phyloP scores from a whole-genome alignment of 1,284 basidiomycete species.

The Athelia sp. region DNA sequence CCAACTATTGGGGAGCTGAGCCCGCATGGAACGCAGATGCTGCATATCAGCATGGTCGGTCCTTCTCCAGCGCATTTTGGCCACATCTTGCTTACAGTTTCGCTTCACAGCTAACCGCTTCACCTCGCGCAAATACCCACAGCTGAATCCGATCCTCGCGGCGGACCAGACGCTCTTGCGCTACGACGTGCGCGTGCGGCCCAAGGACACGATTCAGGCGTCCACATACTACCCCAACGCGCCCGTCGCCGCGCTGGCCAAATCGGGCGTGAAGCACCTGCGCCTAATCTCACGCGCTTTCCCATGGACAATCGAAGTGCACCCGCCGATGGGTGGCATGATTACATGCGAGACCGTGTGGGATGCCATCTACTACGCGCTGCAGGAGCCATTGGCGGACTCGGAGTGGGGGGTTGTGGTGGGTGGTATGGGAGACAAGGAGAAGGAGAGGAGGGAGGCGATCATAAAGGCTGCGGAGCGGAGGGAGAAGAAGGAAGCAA shows the following conservation, averaged over 20 bases:
- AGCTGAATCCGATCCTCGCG: slow-evolving; percentile 44
- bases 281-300: slow-evolving; percentile 52
- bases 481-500: slow-evolving; percentile 18
- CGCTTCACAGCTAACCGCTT: background rate
- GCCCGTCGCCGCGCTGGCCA: slow-evolving; percentile 28
- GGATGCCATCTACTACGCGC: slow-evolving; percentile 39
- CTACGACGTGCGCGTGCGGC: slow-evolving; percentile 42
- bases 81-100: background rate
- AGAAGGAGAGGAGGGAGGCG: slow-evolving; percentile 32
- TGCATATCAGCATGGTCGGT: background rate
- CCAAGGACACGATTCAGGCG: slow-evolving; percentile 33
- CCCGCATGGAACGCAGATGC: background rate
- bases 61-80: background rate
- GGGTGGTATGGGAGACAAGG: slow-evolving; percentile 28
- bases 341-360: slow-evolving; percentile 51
- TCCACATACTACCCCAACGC: slow-evolving; percentile 36
- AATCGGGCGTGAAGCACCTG: slow-evolving; percentile 26
- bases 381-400: slow-evolving; percentile 48
- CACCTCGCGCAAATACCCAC: slow-evolving; percentile 30
- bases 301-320: slow-evolving; percentile 56
- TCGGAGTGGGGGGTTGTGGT: slow-evolving; percentile 51
- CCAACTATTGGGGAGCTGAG: background rate
- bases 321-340: slow-evolving; percentile 23
- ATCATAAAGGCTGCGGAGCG: slow-evolving; percentile 33
- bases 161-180: slow-evolving; percentile 42